Base-by-base conservation (phyloP, 768 basidiomycete species). In the Panellus pusillus region DNA sequence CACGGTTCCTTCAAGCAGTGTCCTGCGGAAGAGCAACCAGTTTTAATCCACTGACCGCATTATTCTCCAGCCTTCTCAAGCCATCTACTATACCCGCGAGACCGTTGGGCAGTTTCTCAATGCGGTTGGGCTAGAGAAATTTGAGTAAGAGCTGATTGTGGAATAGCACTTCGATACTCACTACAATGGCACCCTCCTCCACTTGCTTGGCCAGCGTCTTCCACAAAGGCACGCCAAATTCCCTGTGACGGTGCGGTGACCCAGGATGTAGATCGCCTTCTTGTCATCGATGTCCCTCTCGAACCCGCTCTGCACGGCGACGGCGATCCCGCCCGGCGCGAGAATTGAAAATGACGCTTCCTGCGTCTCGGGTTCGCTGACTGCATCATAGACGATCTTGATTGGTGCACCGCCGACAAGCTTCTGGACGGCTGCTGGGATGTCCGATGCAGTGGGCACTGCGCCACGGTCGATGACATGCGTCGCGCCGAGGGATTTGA, bases 11-110 rank as follows among this genome's bases (percentile, higher is more conserved):
- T 24, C 24, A 24, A 24, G 24, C 2, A 24, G 24, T 24, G 2
- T 57, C 55, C 35, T 57, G 56, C 27, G 50, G 56, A 44, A 53
- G 56, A 5, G 51, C 56, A 4, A 58, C 50, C 14, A 57, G 55
- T 32, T 57, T 57, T 3, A 57, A 40, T 14, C 50, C 55, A 29
- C 50, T 57, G 9, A 53, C 51, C 12, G 37, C 47, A 15, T 41
- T 47, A 5, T 55, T 45, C 15, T 44, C 8, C 47, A 52, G 17
- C 19, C 56, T 50, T 12, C 70, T 66, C 44, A 83, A 60, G 9
- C 75, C 81, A 13, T 64, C 63, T 31, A 65, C 62, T 46, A 81
- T 75, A 9, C 74, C 79, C 18, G 61, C 66, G 18, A 81, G 66
- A 12, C 80, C 80, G 15, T 67, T 66, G 0, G 71, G 65, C 17